Conservation (phyloP, 2,329 filamentous ascomycete species). For the Truncatella angustata region DNA sequence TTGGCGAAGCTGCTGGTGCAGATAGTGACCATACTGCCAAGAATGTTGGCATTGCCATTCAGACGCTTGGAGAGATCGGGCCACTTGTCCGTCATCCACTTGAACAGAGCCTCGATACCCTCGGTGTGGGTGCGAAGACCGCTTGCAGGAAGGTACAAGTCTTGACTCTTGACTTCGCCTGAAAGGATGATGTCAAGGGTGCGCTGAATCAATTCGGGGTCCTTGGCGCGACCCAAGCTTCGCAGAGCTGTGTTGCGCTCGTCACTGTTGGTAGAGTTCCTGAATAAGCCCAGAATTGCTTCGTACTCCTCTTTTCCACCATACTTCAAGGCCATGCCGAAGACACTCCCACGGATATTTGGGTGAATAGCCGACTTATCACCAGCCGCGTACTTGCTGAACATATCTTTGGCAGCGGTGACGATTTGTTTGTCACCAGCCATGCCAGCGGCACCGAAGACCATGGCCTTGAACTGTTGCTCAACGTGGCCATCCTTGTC, state of each 20-base stretch:
- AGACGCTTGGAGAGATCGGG: conserved; percentile 77
- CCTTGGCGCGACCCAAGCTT: conserved; percentile 73
- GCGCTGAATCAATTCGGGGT: conserved; percentile 76
- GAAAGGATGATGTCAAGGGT: conserved; percentile 74
- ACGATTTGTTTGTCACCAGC: conserved; percentile 77
- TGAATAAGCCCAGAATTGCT: conserved; percentile 71
- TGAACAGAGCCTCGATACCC: conserved; percentile 78
- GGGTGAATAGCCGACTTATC: conserved; percentile 83
- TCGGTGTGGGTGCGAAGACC: conserved; percentile 74
- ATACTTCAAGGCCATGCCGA: conserved; percentile 78
- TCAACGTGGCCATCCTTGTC: conserved; percentile 83
- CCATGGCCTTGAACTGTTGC: conserved; percentile 90
- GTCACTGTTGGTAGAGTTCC: conserved; percentile 72
- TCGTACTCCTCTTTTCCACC: conserved; percentile 86
- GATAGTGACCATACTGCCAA: conserved; percentile 80
- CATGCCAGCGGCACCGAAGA: conserved; percentile 82
- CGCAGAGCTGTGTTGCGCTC: conserved; percentile 92
- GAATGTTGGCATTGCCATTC: conserved; percentile 82
- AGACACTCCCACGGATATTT: conserved; percentile 85
- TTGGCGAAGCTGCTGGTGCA: conserved; percentile 79
- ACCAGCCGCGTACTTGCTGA: conserved; percentile 76
- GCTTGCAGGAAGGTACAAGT: conserved; percentile 84
- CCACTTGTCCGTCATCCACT: conserved; percentile 87
- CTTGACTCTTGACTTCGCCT: conserved; percentile 87
- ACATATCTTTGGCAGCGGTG: conserved; percentile 84